Conservation (phyloP, 495 filamentous ascomycete species). For the Hyaloscypha variabilis region DNA sequence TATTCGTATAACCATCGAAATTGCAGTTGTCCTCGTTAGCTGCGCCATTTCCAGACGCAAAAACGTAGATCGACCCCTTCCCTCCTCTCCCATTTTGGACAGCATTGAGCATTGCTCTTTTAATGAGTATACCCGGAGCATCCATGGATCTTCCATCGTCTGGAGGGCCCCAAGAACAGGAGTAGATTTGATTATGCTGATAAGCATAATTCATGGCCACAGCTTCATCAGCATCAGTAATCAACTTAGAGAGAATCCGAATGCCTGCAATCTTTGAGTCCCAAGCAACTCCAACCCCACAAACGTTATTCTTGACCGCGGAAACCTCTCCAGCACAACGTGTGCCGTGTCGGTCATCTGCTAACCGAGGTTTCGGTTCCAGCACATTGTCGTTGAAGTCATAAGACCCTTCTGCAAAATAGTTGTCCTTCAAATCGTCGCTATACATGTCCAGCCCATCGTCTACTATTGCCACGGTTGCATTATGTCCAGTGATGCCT, state of each 20-base stretch:
- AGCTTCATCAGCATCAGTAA: conserved; percentile 91
- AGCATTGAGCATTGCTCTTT: conserved; percentile 86
- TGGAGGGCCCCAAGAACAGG: conserved; percentile 96
- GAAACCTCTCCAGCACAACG: conserved; percentile 94
- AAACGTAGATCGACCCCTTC: conserved; percentile 92
- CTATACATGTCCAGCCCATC: conserved; percentile 98
- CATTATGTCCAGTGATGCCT: conserved; percentile 89
- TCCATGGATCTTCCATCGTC: conserved; percentile 96
- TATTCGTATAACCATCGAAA: conserved; percentile 99
- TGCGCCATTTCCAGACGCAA: conserved; percentile 95
- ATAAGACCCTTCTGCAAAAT: conserved; percentile 88
- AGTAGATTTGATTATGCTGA: conserved; percentile 94
- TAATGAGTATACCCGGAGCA: conserved; percentile 85
- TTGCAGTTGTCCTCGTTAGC: conserved; percentile 93
- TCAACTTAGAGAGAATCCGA: conserved; percentile 87
- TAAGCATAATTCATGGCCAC: conserved; percentile 88
- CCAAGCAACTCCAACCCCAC: conserved; percentile 92
- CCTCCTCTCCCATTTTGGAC: conserved; percentile 85
- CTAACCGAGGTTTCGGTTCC: conserved; percentile 77
- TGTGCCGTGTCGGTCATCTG: conserved; percentile 88
- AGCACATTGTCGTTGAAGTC: conserved; percentile 88
- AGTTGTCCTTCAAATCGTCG: conserved; percentile 87
- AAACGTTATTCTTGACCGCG: conserved; percentile 89
- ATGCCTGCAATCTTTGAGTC: conserved; percentile 88
- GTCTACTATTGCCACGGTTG: conserved; percentile 90